These are phyloP conservation scores for Bretziella fagacearum DNA, from an alignment of 2,329 filamentous ascomycete species.

Conservation along the genomic window DNA sequence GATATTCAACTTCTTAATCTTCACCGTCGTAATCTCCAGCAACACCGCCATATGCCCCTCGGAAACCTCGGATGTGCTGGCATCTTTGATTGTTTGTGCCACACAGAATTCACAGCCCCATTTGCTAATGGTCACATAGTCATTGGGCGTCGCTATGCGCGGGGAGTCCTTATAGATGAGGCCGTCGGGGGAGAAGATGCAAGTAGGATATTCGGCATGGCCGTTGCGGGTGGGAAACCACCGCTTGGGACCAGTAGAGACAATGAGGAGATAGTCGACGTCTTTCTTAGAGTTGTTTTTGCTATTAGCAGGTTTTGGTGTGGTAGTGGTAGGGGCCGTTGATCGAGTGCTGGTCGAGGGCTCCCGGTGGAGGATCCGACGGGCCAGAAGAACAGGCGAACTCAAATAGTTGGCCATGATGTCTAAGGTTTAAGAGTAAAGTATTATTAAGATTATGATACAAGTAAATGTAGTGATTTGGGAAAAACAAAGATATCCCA, in stretches of 20 bases:
- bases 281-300: too few species aligned
- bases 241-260: constrained; percentile 7
- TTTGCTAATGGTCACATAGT: constrained; percentile 10
- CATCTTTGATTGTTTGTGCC: constrained; percentile 7
- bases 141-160: constrained; percentile 4
- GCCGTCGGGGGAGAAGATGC: constrained; percentile 10
- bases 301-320: background rate
- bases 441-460: too few species aligned
- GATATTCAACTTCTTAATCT: constrained; percentile 10
- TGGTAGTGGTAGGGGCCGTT: background rate
- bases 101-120: constrained; percentile 13
- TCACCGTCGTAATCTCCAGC: constrained; percentile 8
- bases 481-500: too few species aligned
- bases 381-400: background rate
- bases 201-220: constrained; percentile 9
- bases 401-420: background rate
- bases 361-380: constrained; percentile 1
- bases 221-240: constrained; percentile 8
- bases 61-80: background rate
- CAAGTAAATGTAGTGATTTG: too few species aligned
- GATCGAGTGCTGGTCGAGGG: background rate
- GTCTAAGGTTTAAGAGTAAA: too few species aligned
- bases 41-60: constrained; percentile 7
- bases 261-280: constrained; percentile 10
- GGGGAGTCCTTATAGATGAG: constrained; percentile 9